phyloP scores from a whole-genome alignment of 2,329 filamentous ascomycete species.

The Hypoxylon sp. region DNA sequence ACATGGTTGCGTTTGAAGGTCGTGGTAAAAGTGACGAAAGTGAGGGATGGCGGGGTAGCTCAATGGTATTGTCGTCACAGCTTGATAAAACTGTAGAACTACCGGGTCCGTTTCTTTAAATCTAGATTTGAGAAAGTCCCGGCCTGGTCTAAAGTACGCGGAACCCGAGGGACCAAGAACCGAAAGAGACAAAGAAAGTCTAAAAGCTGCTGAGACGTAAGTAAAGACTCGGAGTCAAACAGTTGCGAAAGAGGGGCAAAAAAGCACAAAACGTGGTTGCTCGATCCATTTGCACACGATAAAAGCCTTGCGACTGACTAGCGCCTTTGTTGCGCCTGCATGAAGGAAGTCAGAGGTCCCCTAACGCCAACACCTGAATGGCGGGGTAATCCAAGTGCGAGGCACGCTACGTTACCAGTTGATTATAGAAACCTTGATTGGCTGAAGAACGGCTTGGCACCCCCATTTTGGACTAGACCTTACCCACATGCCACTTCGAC shows the following conservation, averaged over 20 bases:
- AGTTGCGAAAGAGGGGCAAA: slow-evolving; percentile 34
- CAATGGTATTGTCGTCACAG: slow-evolving; percentile 2
- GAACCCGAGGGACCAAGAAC: not conserved
- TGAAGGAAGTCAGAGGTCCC: slow-evolving; percentile 32
- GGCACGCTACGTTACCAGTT: slow-evolving; percentile 16
- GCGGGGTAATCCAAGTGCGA: slow-evolving; percentile 39
- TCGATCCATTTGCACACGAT: slow-evolving; percentile 13
- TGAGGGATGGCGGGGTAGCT: slow-evolving; percentile 24
- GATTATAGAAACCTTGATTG: slow-evolving; percentile 31
- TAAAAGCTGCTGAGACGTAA: slow-evolving; percentile 4
- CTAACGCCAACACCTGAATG: slow-evolving; percentile 30
- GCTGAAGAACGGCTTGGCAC: slow-evolving; percentile 2
- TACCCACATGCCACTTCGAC: slow-evolving; percentile 18
- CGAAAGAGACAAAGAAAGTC: not conserved
- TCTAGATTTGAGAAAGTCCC: not conserved
- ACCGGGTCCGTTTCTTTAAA: not conserved
- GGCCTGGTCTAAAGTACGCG: not conserved
- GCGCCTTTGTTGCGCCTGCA: slow-evolving; percentile 8
- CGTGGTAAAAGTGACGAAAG: slow-evolving; percentile 8
- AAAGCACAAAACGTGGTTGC: slow-evolving; percentile 7
- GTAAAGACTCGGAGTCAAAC: slow-evolving; percentile 21
- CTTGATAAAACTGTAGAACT: not conserved
- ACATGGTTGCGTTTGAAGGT: slow-evolving; percentile 56
- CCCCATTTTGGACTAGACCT: slow-evolving; percentile 16
- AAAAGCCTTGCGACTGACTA: slow-evolving; percentile 20